A percentile compares a stretch with the other conserved stretches of the same genome.
phyloP scores from a whole-genome alignment of 1,139 yeast species.

The Lodderomyces jiufengensis region DNA sequence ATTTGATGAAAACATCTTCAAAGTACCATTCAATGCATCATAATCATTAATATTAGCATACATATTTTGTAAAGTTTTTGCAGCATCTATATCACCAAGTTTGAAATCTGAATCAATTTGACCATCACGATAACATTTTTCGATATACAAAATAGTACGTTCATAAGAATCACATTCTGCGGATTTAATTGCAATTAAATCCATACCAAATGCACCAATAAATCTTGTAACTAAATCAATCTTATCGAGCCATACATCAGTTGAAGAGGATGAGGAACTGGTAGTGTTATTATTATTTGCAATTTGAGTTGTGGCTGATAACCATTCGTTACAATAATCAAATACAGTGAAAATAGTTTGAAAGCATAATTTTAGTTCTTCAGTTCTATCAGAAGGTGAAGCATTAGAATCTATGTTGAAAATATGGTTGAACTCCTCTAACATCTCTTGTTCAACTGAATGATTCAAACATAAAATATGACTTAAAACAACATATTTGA shows the following conservation, averaged over 20 bases:
- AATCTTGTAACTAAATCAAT: conserved; percentile 42
- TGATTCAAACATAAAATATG: conserved; percentile 54
- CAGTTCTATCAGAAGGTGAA: conserved; percentile 49
- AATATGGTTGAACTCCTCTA: conserved; percentile 56
- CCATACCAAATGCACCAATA: conserved; percentile 56
- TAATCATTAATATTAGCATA: conserved; percentile 86
- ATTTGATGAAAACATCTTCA: conserved; percentile 68
- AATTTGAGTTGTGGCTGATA: conserved; percentile 34
- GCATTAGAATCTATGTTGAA: conserved; percentile 39
- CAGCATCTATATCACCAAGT: conserved; percentile 36
- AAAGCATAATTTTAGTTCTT: conserved; percentile 60
- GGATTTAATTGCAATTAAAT: conserved; percentile 71
- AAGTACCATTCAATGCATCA: conserved; percentile 85
- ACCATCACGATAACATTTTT: conserved; percentile 59
- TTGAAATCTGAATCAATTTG: conserved; percentile 28
- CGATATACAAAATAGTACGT: conserved; percentile 83
- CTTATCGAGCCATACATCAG: conserved; percentile 16
- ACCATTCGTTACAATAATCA: conserved; percentile 85
- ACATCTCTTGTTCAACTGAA: conserved; percentile 42
- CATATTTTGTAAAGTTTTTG: conserved; percentile 63
- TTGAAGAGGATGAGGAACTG: no score
- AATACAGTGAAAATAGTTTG: conserved; percentile 73
- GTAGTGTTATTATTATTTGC: conserved; percentile 22
- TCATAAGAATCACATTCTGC: conserved; percentile 85
- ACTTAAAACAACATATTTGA: conserved; percentile 76